Evolutionary conservation across 2,329 filamentous ascomycete species (phyloP).

Genomic region (Lizonia empirigonia): DNA sequence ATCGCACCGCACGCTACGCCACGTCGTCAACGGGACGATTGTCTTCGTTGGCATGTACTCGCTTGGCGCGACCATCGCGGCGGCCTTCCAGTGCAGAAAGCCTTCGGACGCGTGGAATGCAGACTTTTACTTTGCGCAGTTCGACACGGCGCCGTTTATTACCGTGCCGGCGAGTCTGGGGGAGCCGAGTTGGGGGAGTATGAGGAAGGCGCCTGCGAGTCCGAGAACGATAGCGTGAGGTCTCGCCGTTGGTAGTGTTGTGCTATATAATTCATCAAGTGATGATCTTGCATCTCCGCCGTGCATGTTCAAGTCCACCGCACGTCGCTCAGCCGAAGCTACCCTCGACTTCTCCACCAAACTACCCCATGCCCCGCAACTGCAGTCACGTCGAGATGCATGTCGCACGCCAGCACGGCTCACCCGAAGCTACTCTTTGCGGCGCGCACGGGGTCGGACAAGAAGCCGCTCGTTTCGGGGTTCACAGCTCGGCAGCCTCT

Average conservation of each 20-base stretch:
- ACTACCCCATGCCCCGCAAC: neutral
- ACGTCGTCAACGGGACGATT: conserved; percentile 37
- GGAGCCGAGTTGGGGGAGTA: conserved; percentile 29
- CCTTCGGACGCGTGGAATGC: conserved; percentile 38
- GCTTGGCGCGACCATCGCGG: conserved; percentile 34
- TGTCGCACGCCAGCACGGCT: neutral
- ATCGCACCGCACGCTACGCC: conserved; percentile 40
- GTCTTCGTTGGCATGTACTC: conserved; percentile 41
- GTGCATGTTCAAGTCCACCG: neutral
- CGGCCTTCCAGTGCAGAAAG: conserved; percentile 42
- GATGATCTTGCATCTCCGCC: neutral
- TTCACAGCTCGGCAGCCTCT: neutral
- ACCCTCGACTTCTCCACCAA: conserved; percentile 2
- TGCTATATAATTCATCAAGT: neutral
- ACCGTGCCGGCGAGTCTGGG: conserved; percentile 42
- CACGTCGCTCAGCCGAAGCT: conserved; percentile 9
- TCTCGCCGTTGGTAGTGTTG: neutral
- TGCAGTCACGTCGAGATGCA: too few relatives aligned
- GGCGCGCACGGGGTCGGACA: conserved; percentile 1
- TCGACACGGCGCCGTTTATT: conserved; percentile 40
- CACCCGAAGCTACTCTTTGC: neutral
- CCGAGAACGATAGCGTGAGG: conserved; percentile 5
- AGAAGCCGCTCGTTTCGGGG: conserved; percentile 3
- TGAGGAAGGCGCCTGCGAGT: conserved; percentile 20
- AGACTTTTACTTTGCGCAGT: conserved; percentile 38